phyloP scores from a whole-genome alignment of 2,329 filamentous ascomycete genomes.

The Uncinocarpus reesii region DNA sequence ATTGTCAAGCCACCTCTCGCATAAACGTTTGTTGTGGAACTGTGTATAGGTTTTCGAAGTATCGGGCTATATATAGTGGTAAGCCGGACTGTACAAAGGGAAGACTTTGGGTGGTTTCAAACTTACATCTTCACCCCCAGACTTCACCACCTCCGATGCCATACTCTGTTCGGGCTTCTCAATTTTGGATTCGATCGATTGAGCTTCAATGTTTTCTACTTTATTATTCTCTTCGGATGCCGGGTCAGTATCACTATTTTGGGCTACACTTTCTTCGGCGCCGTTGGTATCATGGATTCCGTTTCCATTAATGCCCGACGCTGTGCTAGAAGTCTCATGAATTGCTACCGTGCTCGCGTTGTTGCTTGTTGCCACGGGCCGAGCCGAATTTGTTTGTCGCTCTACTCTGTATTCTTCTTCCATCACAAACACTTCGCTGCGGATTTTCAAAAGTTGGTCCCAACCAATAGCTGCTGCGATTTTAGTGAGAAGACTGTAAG shows the following conservation, averaged over 20 bases:
- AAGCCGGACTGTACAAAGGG: slow-evolving; percentile 14
- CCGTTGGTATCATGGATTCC: slow-evolving; percentile 19
- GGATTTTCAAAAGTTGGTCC: slow-evolving; percentile 88
- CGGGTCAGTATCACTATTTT: slow-evolving; percentile 24
- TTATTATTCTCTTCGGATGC: slow-evolving; percentile 23
- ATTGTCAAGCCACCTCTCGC: slow-evolving; percentile 95
- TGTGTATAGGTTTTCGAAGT: slow-evolving; percentile 68
- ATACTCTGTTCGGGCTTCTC: slow-evolving; percentile 74
- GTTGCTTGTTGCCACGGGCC: slow-evolving; percentile 44
- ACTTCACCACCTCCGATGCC: slow-evolving; percentile 65
- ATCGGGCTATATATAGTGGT: slow-evolving; percentile 41
- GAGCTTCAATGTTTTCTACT: slow-evolving; percentile 15
- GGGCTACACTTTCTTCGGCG: slow-evolving; percentile 15
- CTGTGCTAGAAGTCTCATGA: slow-evolving; percentile 52
- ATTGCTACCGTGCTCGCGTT: slow-evolving; percentile 73
- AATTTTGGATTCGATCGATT: slow-evolving; percentile 34
- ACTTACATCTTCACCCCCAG: slow-evolving; percentile 60
- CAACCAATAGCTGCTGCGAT: slow-evolving; percentile 95
- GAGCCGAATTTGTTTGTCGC: slow-evolving; percentile 35
- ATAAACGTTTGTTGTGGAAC: slow-evolving; percentile 93
- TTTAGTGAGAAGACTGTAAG: slow-evolving; percentile 86
- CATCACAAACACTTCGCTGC: slow-evolving; percentile 98
- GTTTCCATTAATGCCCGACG: slow-evolving; percentile 30
- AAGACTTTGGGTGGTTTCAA: background rate
- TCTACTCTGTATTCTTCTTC: slow-evolving; percentile 95